phyloP scores from a whole-genome alignment of 257 asterid genomes.

The Solanum chilense region DNA sequence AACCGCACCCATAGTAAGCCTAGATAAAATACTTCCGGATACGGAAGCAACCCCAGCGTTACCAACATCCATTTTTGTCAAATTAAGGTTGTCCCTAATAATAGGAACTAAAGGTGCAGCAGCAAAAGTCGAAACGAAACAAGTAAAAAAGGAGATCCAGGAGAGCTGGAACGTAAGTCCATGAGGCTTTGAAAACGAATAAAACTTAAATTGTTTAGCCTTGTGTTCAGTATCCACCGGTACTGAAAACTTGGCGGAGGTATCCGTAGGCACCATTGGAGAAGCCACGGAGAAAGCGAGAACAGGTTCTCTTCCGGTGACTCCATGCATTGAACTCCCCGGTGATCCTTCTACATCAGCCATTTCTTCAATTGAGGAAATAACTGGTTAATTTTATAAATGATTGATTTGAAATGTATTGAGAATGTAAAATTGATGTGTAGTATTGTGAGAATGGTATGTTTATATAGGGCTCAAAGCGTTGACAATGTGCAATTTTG shows the following conservation, averaged over 20 bases:
- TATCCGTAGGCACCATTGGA: constrained; percentile 30
- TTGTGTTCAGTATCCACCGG: constrained; percentile 66
- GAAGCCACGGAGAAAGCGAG: constrained; percentile 26
- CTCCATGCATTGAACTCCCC: constrained; percentile 44
- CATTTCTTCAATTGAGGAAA: not conserved
- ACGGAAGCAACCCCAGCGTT: constrained; percentile 62
- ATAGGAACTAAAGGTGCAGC: constrained; percentile 65
- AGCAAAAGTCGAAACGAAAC: constrained; percentile 49
- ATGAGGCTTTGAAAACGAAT: constrained; percentile 48
- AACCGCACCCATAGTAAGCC: constrained; percentile 57
- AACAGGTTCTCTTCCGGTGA: constrained; percentile 31
- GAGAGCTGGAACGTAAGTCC: constrained; percentile 54
- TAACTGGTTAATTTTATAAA: not conserved
- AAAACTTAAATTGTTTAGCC: constrained; percentile 33
- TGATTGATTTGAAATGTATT: not conserved
- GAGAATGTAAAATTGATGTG: not conserved
- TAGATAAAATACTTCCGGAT: constrained; percentile 51
- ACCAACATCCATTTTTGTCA: constrained; percentile 35
- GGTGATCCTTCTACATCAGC: constrained; percentile 21
- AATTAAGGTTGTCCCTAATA: constrained; percentile 43
- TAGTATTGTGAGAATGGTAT: not conserved
- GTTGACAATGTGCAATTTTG: not conserved
- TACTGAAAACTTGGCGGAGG: constrained; percentile 34
- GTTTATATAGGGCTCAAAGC: not conserved
- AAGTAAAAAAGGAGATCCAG: constrained; percentile 56